These are phyloP conservation scores for Globisporangium irregulare DNA, from an alignment of 352 stramenopile species.

Conservation along the genomic window DNA sequence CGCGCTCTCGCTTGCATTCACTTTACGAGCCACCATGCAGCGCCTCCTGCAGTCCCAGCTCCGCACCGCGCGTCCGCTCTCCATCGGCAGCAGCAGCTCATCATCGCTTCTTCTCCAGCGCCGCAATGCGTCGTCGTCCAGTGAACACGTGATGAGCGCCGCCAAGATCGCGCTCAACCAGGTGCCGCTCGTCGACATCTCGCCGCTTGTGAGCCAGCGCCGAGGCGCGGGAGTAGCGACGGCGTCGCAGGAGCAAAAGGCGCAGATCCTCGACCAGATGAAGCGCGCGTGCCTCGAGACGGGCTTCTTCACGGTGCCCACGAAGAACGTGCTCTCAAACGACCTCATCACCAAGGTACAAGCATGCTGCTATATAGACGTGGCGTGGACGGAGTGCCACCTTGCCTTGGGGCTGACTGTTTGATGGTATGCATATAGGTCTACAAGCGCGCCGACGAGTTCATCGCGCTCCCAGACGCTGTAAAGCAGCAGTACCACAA, in stretches of 20 bases:
- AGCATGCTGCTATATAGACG: neutral
- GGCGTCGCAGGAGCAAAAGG: constrained; percentile 23
- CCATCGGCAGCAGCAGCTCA: neutral
- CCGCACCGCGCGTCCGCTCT: neutral
- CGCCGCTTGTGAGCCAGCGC: constrained; percentile 41
- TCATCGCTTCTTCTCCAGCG: neutral
- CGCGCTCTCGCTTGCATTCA: neutral
- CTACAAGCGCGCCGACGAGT: constrained; percentile 68
- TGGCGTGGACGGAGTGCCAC: neutral
- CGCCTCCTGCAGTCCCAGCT: constrained; percentile 1
- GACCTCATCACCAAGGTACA: constrained; percentile 47
- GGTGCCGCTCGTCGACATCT: constrained; percentile 69
- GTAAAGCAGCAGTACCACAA: constrained; percentile 79
- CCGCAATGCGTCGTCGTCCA: constrained; percentile 2
- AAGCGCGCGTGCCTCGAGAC: constrained; percentile 50
- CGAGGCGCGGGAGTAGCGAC: neutral
- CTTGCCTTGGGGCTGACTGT: neutral
- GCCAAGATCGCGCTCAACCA: constrained; percentile 43
- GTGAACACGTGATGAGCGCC: constrained; percentile 42
- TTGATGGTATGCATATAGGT: constrained; percentile 19
- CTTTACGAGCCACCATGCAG: constrained; percentile 4
- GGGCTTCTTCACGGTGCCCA: constrained; percentile 82
- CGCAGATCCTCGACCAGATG: constrained; percentile 53
- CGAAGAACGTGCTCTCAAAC: constrained; percentile 44
- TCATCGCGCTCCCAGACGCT: constrained; percentile 50